Evolutionary conservation across 1,284 basidiomycete species (phyloP).

Genomic region (Athelia psychrophila): DNA sequence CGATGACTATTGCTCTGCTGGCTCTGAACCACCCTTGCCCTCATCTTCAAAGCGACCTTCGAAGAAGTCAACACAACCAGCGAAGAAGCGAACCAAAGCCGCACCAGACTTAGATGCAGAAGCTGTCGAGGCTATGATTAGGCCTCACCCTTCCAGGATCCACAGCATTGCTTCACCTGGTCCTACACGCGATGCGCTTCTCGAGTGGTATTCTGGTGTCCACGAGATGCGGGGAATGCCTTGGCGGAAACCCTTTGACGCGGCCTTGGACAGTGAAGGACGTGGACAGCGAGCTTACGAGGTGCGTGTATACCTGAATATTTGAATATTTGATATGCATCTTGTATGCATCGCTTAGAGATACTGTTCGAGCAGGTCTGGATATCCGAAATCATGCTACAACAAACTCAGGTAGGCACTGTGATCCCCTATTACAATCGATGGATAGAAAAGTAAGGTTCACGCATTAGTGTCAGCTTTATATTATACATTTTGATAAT

Average conservation of each 20-base stretch:
- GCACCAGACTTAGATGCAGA: neutral
- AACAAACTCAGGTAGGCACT: slow-evolving; percentile 91
- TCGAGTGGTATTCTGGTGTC: slow-evolving; percentile 69
- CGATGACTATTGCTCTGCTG: neutral
- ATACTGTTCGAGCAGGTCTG: slow-evolving; percentile 56
- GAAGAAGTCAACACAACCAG: neutral
- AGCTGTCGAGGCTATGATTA: neutral
- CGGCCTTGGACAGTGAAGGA: slow-evolving; percentile 43
- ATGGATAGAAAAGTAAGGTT: slow-evolving; percentile 73
- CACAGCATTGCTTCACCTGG: slow-evolving; percentile 34
- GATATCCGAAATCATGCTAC: slow-evolving; percentile 95
- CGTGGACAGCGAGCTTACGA: slow-evolving; percentile 78
- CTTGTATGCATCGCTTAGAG: slow-evolving; percentile 3
- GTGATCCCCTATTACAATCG: slow-evolving; percentile 88
- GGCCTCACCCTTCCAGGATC: slow-evolving; percentile 28
- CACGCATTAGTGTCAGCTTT: slow-evolving; percentile 16
- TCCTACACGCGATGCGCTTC: slow-evolving; percentile 43
- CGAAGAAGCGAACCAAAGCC: neutral
- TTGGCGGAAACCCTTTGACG: slow-evolving; percentile 75
- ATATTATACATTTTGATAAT: slow-evolving; percentile 7
- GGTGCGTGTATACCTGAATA: slow-evolving; percentile 35
- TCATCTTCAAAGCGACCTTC: neutral
- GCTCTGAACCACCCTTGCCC: too few relatives aligned
- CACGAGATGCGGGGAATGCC: slow-evolving; percentile 75
- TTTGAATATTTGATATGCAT: neutral